Evolutionary conservation across 1,284 basidiomycete species (phyloP).

Genomic region (Vanrija sp.): DNA sequence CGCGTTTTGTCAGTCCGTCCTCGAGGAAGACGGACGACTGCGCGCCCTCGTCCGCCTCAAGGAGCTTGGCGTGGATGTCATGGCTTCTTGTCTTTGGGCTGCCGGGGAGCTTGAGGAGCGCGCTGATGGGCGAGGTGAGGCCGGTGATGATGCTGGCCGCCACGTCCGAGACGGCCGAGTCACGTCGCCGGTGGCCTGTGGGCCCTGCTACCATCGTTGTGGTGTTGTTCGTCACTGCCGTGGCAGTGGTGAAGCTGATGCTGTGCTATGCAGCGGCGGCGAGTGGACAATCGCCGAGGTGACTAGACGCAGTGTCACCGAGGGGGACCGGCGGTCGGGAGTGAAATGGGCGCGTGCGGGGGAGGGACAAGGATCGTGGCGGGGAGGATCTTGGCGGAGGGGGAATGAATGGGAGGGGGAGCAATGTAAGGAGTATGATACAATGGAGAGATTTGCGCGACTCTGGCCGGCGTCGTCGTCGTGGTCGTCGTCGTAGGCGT

Average conservation of each 20-base stretch:
- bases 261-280: background rate
- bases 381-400: background rate
- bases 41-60: slow-evolving; percentile 1
- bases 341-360: background rate
- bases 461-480: too few species aligned
- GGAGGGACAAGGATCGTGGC: too few species aligned
- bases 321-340: background rate
- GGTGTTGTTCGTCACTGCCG: background rate
- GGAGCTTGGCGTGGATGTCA: slow-evolving; percentile 14
- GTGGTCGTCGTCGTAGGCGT: too few species aligned
- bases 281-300: background rate
- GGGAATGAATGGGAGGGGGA: background rate
- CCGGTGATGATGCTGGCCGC: slow-evolving; percentile 2
- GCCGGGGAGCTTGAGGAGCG: slow-evolving; percentile 7
- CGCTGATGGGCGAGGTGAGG: slow-evolving; percentile 6
- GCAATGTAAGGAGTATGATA: too few species aligned
- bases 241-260: background rate
- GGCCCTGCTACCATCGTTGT: background rate
- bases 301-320: too few species aligned
- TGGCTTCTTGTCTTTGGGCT: slow-evolving; percentile 12
- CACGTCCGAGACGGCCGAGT: slow-evolving; percentile 13
- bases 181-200: background rate
- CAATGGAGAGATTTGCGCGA: too few species aligned
- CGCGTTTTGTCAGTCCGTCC: slow-evolving; percentile 19
- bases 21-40: background rate